Base-by-base conservation (phyloP, 352 stramenopile species). In the Phytophthora idaei region DNA sequence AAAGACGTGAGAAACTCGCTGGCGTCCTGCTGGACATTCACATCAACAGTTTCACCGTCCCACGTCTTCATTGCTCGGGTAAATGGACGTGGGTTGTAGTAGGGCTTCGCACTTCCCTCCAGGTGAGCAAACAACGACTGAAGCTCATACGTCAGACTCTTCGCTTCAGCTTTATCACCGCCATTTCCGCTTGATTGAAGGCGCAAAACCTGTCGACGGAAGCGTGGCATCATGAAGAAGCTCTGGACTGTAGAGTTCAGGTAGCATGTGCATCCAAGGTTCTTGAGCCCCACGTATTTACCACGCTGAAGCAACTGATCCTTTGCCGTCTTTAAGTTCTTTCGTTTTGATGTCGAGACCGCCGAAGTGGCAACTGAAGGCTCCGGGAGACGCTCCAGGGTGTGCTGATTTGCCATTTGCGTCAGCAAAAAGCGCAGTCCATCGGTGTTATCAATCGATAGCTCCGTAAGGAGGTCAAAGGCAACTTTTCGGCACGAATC, bases 191-290 rank as follows among this genome's bases (percentile, higher is more conserved):
- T 63, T 8, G 61, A 68, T 67, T 83, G 76, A 63, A 86, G 77
- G 3, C 85, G 78, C 49, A 98, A 74, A 3, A 98, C 85, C 37
- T 92, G 88, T 8, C 84, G 85, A 21, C 93, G 86, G 39, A 98
- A 97, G 0, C 81, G 81, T 17, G 91, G 89, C 42, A 98, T 95
- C 92, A 98, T 98, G 70, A 98, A 98, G 54, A 98, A 96, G 42
- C 97, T 91, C 67, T 99, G 96, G 5, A 99, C 80, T 5, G 90
- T 97, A 25, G 85, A 96, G 73, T 98, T 99, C 69, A 99, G 67
- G 63, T 99, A 99, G 78, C 96, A 99, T 6, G 97, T 98, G 59
- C 90, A 98, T 1, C 95, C 93, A 34, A 98, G 74, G 57, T 99
- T 99, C 59, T 98, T 97, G 29, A 99, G 67, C 12, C 96, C 96